A percentile compares a stretch with the other conserved stretches of the same genome.
Conservation (phyloP, 306 rosid genomes). For the Prosopis cineraria region DNA sequence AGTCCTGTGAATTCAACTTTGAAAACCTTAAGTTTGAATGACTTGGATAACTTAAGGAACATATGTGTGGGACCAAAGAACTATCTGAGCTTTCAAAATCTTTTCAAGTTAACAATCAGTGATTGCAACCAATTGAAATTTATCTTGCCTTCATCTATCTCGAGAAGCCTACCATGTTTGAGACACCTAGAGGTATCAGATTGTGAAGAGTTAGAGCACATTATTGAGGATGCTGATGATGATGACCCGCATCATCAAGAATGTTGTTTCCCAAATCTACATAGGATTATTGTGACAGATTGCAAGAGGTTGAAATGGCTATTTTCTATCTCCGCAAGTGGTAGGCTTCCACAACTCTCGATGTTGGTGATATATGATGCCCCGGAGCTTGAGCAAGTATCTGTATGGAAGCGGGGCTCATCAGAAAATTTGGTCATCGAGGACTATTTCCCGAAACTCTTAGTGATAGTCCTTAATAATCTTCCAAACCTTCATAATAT, state of each 20-base stretch:
- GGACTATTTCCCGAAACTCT: background rate
- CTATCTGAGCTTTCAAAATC: slow-evolving; percentile 24
- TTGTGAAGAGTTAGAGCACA: background rate
- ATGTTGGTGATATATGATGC: background rate
- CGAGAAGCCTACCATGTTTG: slow-evolving; percentile 5
- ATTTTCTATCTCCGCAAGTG: background rate
- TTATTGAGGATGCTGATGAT: background rate
- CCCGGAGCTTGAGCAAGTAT: background rate
- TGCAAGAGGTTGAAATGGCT: slow-evolving; percentile 5
- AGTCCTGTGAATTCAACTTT: background rate
- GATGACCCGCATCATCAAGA: too few species aligned
- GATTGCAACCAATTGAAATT: background rate
- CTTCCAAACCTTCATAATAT: background rate
- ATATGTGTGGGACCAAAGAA: slow-evolving; percentile 27
- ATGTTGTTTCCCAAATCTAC: background rate
- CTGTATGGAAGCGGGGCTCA: background rate
- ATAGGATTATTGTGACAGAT: background rate
- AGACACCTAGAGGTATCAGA: background rate
- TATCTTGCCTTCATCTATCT: background rate
- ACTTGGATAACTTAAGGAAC: slow-evolving; percentile 1
- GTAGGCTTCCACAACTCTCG: background rate
- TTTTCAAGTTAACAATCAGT: background rate
- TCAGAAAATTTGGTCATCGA: background rate
- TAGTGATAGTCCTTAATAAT: too few species aligned
- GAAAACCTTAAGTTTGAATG: background rate